Base-by-base conservation (phyloP, 129 eudicot genomes). In the Artemisia annua region DNA sequence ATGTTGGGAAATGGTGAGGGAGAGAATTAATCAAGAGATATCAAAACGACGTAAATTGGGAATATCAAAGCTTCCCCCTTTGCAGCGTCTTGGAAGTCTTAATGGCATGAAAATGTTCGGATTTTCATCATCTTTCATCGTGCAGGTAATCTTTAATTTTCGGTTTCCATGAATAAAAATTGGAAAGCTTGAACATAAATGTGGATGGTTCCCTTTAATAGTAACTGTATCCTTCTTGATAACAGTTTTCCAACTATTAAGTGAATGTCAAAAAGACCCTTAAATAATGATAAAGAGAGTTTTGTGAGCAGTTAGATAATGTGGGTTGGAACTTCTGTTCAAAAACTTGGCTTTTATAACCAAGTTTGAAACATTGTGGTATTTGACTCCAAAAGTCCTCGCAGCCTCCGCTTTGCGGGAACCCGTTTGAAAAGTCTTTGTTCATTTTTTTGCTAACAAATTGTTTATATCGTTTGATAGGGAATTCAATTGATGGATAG, bases 81-180 rank as follows among this genome's bases (percentile, higher is more conserved):
- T 90, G 78, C 97, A 88, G 77, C 96, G 89, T 70, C 87, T 85
- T 15, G 96, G 94, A 61, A 85, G 96, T 75, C 78, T 94, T 51
- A 94, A 94, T 72, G 99, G 99, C 68, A 81, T 90, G 84, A 89
- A 86, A 85, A 88, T 94, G 97, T 94, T 94, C 49, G 99, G 99
- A 28, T 90, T 94, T 61, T 81, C 97, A 24, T 83, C 95, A 10
- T 93, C 99, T 58, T 87, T 80, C 44, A 90, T 94, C 70, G 72
- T 90, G 67, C 97, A 88, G 96, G 97, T 85, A 81, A 58, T 35
- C 75, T 60, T 35, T 3, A 48, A 67, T 48, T 61, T n/a, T n/a
- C n/a, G n/a, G n/a, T n/a, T n/a, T n/a, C n/a, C n/a, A n/a, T n/a
- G n/a, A n/a, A n/a, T n/a, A n/a, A n/a, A n/a, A n/a, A n/a, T n/a